Base-by-base conservation (phyloP, 768 basidiomycete genomes). In the Psilocybe subaeruginosa region DNA sequence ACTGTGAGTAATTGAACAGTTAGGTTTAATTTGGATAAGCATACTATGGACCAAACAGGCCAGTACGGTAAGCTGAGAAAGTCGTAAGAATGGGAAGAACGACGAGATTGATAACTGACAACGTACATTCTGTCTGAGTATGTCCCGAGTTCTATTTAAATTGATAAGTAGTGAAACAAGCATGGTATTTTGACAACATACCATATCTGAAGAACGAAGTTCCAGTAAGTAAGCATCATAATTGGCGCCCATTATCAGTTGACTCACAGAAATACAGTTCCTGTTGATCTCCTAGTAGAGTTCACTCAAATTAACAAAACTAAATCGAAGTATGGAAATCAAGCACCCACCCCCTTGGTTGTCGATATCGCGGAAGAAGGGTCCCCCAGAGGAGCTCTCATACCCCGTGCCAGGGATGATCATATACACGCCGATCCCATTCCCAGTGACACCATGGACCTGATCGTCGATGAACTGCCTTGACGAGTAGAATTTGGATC, bases 211-310 rank as follows among this genome's bases (percentile, higher is more conserved):
- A 23, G 23, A 23, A 23, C 23, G 23, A 23, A 23, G 23, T 23
- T 23, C 23, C 23, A 2, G 23, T 23, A 23, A n/a, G 11, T n/a
- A 43, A n/a, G n/a, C 4, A 43, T 16, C 41, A 43, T 14, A 43
- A 43, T 14, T 11, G 14, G 4, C 41, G 12, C 5, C 8, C n/a
- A n/a, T 51, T 4, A 0, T 23, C n/a, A 51, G 30, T 17, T 17
- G 0, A 68, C 76, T 69, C 45, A 75, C 74, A 77, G 64, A 68
- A 77, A 57, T 76, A 77, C 1, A 76, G 60, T 58, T 77, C 76
- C 47, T 76, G 74, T 30, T 74, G 69, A 50, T 59, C 69, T 14
- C 73, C 74, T 72, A 54, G 2, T 43, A 39, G 3, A 49, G 45
- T 17, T 33, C 12, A 53, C 30, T 11, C 29, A 27, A 16, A 27